These are phyloP conservation scores for Lablab purpureus DNA, from an alignment of 306 rosid genomes.

Conservation along the genomic window DNA sequence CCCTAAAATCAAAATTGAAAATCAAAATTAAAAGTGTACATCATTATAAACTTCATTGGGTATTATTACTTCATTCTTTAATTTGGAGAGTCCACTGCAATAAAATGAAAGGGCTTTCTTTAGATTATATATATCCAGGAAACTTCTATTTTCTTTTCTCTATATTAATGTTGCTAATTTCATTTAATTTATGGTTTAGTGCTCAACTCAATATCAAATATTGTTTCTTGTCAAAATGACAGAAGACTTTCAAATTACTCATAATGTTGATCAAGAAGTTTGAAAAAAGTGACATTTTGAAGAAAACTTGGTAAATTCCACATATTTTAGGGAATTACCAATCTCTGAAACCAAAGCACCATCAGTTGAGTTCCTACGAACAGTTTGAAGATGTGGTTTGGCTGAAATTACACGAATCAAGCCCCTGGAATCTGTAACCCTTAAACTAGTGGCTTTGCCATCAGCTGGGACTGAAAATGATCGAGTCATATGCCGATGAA, in stretches of 20 bases:
- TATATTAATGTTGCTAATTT: background rate
- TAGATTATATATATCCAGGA: background rate
- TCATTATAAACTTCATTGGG: conserved; percentile 19
- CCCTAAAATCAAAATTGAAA: conserved; percentile 1
- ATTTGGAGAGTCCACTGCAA: conserved; percentile 9
- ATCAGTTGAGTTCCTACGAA: conserved; percentile 51
- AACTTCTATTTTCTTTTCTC: conserved; percentile 3
- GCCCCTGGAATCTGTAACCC: conserved; percentile 67
- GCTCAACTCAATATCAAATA: conserved; percentile 13
- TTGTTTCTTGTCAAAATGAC: conserved; percentile 9
- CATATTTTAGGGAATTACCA: conserved; percentile 52
- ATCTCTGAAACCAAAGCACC: conserved; percentile 57
- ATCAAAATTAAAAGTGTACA: conserved; percentile 6
- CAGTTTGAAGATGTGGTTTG: conserved; percentile 51
- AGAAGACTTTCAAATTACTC: conserved; percentile 1
- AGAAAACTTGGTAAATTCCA: conserved; percentile 17
- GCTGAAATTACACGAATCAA: conserved; percentile 82
- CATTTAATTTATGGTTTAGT: conserved; percentile 19
- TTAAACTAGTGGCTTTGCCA: conserved; percentile 56
- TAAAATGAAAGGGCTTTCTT: conserved; percentile 1
- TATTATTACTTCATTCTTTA: conserved; percentile 8
- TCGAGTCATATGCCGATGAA: conserved; percentile 68
- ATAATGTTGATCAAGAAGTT: conserved; percentile 30
- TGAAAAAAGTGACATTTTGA: conserved; percentile 31
- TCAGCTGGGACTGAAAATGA: conserved; percentile 85